Evolutionary conservation across 2,329 filamentous ascomycete genomes (phyloP).

Genomic region (Aspergillus awamori): DNA sequence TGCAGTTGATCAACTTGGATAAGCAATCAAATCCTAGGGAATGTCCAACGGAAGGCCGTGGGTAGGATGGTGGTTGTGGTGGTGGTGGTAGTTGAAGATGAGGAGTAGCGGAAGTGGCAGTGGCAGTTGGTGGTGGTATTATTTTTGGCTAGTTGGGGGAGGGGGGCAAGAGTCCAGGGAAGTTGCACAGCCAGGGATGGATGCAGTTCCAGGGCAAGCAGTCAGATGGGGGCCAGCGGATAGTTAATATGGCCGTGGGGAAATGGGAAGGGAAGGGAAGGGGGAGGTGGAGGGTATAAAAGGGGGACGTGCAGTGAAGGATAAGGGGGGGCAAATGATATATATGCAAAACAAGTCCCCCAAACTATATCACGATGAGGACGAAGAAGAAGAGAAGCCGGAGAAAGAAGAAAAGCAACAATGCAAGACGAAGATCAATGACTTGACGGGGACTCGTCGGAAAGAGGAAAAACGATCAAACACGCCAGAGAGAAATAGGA

Average conservation of each 20-base stretch:
- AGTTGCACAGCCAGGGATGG: conserved; percentile 22
- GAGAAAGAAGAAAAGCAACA: conserved; percentile 1
- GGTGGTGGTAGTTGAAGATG: background rate
- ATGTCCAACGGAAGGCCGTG: conserved; percentile 13
- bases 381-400: background rate
- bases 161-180: background rate
- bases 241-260: conserved; percentile 6
- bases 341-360: conserved; percentile 5
- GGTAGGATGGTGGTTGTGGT: background rate
- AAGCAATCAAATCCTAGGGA: conserved; percentile 19
- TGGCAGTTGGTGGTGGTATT: conserved; percentile 5
- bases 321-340: conserved; percentile 10
- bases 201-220: conserved; percentile 11
- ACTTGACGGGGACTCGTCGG: background rate
- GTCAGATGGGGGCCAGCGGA: conserved; percentile 11
- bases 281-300: background rate
- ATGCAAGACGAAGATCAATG: background rate
- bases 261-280: too few species aligned
- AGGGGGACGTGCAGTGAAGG: conserved; percentile 2
- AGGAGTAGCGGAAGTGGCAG: background rate
- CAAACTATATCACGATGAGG: background rate
- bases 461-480: conserved; percentile 1
- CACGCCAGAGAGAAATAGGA: background rate
- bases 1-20: conserved; percentile 18
- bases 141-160: background rate